These are phyloP conservation scores for Nitzschia sp. DNA, from an alignment of 108 stramenopile genomes.

Conservation along the genomic window DNA sequence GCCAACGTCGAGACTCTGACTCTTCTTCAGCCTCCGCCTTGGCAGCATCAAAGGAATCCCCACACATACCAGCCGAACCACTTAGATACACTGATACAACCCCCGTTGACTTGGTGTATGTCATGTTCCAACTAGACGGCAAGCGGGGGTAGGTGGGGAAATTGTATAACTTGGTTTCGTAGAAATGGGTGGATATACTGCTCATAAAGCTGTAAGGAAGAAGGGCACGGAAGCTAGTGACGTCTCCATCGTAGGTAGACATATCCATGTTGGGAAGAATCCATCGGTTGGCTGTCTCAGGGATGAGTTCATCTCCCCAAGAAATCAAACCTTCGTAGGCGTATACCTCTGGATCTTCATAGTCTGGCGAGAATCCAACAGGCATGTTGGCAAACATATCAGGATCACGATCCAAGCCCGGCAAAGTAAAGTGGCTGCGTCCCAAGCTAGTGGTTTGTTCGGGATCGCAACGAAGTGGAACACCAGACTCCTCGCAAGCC, in stretches of 20 bases:
- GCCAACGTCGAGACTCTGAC: neutral
- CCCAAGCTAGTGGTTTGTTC: slow-evolving; percentile 30
- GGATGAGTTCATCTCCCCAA: slow-evolving; percentile 15
- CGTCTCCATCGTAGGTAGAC: slow-evolving; percentile 33
- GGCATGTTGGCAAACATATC: slow-evolving; percentile 29
- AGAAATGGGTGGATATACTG: neutral
- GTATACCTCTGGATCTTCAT: slow-evolving; percentile 21
- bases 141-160: slow-evolving; percentile 26
- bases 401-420: slow-evolving; percentile 18
- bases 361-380: slow-evolving; percentile 24
- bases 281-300: slow-evolving; percentile 18
- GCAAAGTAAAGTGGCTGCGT: slow-evolving; percentile 23
- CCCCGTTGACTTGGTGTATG: slow-evolving; percentile 4
- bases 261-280: slow-evolving; percentile 24
- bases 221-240: slow-evolving; percentile 23
- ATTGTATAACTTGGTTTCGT: slow-evolving; percentile 3
- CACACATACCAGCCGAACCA: slow-evolving; percentile 21
- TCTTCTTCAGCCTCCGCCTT: slow-evolving; percentile 24
- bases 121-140: slow-evolving; percentile 20
- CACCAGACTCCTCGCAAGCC: slow-evolving; percentile 16
- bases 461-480: slow-evolving; percentile 14
- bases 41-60: slow-evolving; percentile 19
- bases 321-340: slow-evolving; percentile 32
- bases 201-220: slow-evolving; percentile 18
- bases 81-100: slow-evolving; percentile 3